A percentile compares a stretch with the other conserved stretches of the same genome.
phyloP scores from a whole-genome alignment of 1,284 basidiomycete genomes.

The Ceratobasidium sp. region DNA sequence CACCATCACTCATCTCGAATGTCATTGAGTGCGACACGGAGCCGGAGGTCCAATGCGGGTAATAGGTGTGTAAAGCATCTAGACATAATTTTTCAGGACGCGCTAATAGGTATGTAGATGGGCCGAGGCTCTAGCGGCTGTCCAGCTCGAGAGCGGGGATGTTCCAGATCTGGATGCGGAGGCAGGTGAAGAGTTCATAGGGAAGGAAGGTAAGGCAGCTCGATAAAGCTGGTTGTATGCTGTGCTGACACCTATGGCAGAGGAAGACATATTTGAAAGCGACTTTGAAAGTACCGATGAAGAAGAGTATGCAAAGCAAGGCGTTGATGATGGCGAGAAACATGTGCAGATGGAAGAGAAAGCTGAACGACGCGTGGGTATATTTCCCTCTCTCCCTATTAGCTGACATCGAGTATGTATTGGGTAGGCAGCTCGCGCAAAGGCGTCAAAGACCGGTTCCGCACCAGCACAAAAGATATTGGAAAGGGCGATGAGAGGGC shows the following conservation, averaged over 20 bases:
- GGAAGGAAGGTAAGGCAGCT: conserved; percentile 57
- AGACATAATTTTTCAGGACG: not conserved
- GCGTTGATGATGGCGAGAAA: conserved; percentile 62
- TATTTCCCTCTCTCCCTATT: conserved; percentile 25
- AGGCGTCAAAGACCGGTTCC: conserved; percentile 67
- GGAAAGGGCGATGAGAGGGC: conserved; percentile 5
- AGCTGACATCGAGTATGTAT: conserved; percentile 1
- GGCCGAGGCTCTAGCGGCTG: conserved; percentile 36
- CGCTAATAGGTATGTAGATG: conserved; percentile 5
- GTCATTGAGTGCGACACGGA: conserved; percentile 32
- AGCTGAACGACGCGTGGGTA: conserved; percentile 61
- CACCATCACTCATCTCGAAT: not conserved
- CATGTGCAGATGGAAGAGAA: conserved; percentile 64
- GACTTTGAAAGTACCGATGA: conserved; percentile 84
- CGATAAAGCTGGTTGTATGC: conserved; percentile 20
- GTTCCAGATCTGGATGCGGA: conserved; percentile 25
- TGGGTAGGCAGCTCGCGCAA: conserved; percentile 61
- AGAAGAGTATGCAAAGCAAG: conserved; percentile 60
- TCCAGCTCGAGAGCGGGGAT: conserved; percentile 14
- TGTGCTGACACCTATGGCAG: conserved; percentile 47
- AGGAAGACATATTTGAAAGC: conserved; percentile 76
- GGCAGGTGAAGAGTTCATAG: conserved; percentile 66
- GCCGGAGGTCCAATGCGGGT: conserved; percentile 26
- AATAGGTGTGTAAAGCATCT: conserved; percentile 5
- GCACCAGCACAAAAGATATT: conserved; percentile 46